phyloP scores from a whole-genome alignment of 257 asterid genomes.

The Leptodermis oblonga region DNA sequence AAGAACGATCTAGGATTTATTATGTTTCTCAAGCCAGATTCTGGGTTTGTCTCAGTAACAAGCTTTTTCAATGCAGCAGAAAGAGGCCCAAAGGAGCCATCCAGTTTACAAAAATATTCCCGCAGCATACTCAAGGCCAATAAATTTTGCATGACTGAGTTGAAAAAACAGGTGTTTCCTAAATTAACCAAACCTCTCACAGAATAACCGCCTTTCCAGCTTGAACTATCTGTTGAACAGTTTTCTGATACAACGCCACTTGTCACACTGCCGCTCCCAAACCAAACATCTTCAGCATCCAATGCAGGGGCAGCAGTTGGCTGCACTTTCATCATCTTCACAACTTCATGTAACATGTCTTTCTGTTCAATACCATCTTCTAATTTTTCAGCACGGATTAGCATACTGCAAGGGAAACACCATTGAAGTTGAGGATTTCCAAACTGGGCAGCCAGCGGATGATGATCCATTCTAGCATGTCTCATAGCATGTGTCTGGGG shows the following conservation, averaged over 20 bases:
- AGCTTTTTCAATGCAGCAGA: conserved; percentile 61
- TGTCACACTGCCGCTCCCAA: conserved; percentile 53
- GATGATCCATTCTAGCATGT: conserved; percentile 64
- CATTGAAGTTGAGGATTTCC: conserved; percentile 64
- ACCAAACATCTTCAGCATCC: conserved; percentile 78
- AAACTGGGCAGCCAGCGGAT: conserved; percentile 59
- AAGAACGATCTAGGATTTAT: conserved; percentile 70
- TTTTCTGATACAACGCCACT: conserved; percentile 42
- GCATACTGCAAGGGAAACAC: conserved; percentile 64
- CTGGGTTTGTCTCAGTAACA: conserved; percentile 46
- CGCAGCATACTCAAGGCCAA: conserved; percentile 57
- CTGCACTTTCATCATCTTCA: conserved; percentile 47
- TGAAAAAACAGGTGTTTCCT: conserved; percentile 96
- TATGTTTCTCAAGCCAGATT: conserved; percentile 42
- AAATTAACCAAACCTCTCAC: conserved; percentile 79
- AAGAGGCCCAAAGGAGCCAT: conserved; percentile 65
- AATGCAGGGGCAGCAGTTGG: conserved; percentile 37
- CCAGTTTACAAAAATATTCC: conserved; percentile 46
- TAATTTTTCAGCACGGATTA: conserved; percentile 44
- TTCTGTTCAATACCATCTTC: conserved; percentile 42
- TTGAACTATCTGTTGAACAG: conserved; percentile 24
- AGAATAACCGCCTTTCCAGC: conserved; percentile 30
- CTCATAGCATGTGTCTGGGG: conserved; percentile 81
- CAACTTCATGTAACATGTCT: conserved; percentile 50
- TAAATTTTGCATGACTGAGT: conserved; percentile 76